Evolutionary conservation across 2,329 filamentous ascomycete species (phyloP), one percentile per base, ranked within the genome.

Genomic region (Lecanicillium sp.): DNA sequence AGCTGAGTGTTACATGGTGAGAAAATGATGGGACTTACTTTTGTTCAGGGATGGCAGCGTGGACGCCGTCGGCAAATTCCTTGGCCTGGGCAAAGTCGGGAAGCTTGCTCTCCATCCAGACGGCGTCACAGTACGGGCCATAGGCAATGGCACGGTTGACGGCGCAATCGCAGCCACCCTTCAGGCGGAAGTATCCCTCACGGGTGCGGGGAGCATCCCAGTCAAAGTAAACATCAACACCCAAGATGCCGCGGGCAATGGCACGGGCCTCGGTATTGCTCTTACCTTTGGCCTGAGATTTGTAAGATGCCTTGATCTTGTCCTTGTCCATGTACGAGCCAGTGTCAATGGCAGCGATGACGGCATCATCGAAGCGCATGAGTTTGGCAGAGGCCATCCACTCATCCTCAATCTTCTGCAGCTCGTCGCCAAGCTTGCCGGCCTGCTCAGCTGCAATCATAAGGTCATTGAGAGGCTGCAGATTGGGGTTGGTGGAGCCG

Each of bases 71-170:
- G 22, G 92, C 89, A 52, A 98, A 98, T 57, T 95, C 84, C 68
- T 87, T 78, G 17, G 92, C 92, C 68, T 96, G 92, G 35, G 73
- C 73, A 61, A 73, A 96, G 60, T 96, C 90, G 33, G 92, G 92
- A 49, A 95, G 72, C 69, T 95, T 95, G 68, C 83, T 90, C 76
- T 98, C 92, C 92, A 98, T 98, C 92, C 92, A 98, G 64, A 98
- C 94, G 60, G 94, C 80, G 56, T 96, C 90, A 46, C 83, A 84
- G 67, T 94, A 95, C 3, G 92, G 90, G 0, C 86, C 90, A 57
- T 94, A 96, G 5, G 90, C 87, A 42, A 94, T 68, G 25, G 89
- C 90, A 34, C 90, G 80, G 72, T 92, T 94, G 59, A 96, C 70
- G 43, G 89, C 88, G 60, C 85, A 94, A 62, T 88, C 81, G 55